Base-by-base conservation (phyloP, 176 grass and related monocot genomes). In the Ampelocalamus luodianensis region DNA sequence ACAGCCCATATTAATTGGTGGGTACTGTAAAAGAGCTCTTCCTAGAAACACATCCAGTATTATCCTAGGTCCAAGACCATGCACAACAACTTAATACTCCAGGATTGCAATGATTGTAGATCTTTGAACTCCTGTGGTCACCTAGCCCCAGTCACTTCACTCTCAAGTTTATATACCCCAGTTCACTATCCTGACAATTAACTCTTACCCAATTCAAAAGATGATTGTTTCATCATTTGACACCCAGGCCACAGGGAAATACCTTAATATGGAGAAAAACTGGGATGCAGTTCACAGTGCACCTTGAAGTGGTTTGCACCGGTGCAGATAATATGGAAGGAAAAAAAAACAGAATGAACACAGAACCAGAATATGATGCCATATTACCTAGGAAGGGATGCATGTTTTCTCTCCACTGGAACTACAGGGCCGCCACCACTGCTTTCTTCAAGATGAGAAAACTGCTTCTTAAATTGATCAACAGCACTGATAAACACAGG, bases 331-430 rank as follows among this genome's bases (percentile, higher is more conserved):
- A 80, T 74, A 65, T 44, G 26, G 39, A 39, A 65, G 13, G n/a
- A n/a, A n/a, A 12, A 42, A 34, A 32, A 73, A 65, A 75, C 34
- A 82, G 6, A 62, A 60, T 56, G 23, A 50, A 76, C 39, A 74
- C 13, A 68, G 67, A 58, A 70, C 36, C 27, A 77, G 79, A 86
- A 68, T 73, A 72, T 55, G 77, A 74, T 29, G 49, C 15, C 39
- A 83, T 42, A 72, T 67, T 94, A 98, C 96, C 96, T 96, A 60
- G 96, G 96, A 87, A 98, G 93, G 68, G 96, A 98, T 66, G 92
- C 89, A 45, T 98, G 93, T 76, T 98, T 98, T 74, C 96, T 92
- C 8, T 95, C 93, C 10, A 48, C 58, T 71, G 92, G 86, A 88
- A 89, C 23, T 55, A 85, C 85, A 61, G 91, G 36, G 29, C 72